These are phyloP conservation scores for Citeromyces hawaiiensis DNA, from an alignment of 1,139 yeast species.

Conservation along the genomic window DNA sequence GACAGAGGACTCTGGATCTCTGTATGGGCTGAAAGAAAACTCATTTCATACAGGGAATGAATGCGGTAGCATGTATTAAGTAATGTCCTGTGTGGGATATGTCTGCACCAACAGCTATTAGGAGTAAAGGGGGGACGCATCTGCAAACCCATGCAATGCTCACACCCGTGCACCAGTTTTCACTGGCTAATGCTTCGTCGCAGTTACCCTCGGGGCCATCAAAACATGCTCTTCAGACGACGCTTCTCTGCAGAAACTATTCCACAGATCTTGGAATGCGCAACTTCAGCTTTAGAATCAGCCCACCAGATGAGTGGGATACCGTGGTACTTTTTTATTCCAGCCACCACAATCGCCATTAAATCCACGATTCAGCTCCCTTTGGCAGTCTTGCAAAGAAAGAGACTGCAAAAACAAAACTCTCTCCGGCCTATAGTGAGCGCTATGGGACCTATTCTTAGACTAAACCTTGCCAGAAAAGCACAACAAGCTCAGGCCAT, in stretches of 20 bases:
- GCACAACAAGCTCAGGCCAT: slow-evolving; percentile 21
- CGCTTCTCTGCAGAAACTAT: slow-evolving; percentile 6
- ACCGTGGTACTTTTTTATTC: slow-evolving; percentile 80
- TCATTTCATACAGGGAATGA: too few species aligned
- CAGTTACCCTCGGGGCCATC: too few species aligned
- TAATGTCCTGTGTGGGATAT: too few species aligned
- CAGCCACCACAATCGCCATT: slow-evolving; percentile 53
- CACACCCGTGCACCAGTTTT: too few species aligned
- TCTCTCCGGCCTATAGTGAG: slow-evolving; percentile 52
- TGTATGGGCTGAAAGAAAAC: too few species aligned
- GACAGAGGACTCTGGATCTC: too few species aligned
- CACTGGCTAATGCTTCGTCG: too few species aligned
- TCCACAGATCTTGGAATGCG: slow-evolving; percentile 5
- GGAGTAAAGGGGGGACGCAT: too few species aligned
- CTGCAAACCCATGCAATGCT: too few species aligned
- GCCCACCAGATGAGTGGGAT: slow-evolving; percentile 44
- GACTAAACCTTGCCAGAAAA: slow-evolving; percentile 55
- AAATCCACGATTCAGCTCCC: slow-evolving; percentile 66
- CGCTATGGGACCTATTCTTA: slow-evolving; percentile 66
- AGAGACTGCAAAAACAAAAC: slow-evolving; percentile 57
- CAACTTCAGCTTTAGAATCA: slow-evolving; percentile 19
- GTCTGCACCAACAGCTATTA: too few species aligned
- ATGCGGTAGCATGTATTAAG: too few species aligned
- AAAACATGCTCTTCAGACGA: slow-evolving; percentile 4
- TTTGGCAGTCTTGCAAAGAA: slow-evolving; percentile 58